phyloP scores from a whole-genome alignment of 805 yeast genomes.

The Kodamaea laetipori region DNA sequence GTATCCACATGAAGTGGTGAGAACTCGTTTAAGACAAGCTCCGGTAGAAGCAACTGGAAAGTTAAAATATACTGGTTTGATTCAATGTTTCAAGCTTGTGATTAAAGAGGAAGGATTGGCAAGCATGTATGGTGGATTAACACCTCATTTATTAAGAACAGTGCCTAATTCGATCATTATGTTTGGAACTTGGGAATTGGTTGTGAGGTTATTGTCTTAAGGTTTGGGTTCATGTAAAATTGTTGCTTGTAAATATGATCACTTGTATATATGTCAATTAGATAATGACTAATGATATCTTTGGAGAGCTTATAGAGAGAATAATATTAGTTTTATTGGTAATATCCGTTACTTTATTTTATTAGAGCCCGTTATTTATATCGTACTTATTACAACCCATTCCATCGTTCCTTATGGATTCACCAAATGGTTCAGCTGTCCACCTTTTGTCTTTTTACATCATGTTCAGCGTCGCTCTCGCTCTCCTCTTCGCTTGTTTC shows the following conservation, averaged over 20 bases:
- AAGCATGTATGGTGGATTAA: constrained; percentile 95
- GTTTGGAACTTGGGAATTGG: constrained; percentile 98
- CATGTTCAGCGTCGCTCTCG: constrained; percentile 4
- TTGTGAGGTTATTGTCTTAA: constrained; percentile 38
- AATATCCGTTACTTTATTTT: too few species aligned
- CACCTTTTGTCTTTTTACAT: background rate
- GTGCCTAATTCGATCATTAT: constrained; percentile 97
- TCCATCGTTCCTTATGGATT: too few species aligned
- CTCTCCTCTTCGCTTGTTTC: constrained; percentile 3
- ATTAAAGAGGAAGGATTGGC: constrained; percentile 89
- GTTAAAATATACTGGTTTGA: constrained; percentile 84
- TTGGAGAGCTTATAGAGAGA: too few species aligned
- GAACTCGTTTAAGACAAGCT: constrained; percentile 94
- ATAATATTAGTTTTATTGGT: too few species aligned
- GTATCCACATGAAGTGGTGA: constrained; percentile 95
- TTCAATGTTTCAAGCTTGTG: constrained; percentile 85
- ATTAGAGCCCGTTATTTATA: too few species aligned
- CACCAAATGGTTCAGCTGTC: background rate
- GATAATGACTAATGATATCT: background rate
- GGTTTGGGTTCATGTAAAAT: background rate
- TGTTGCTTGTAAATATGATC: constrained; percentile 5
- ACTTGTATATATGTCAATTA: constrained; percentile 3
- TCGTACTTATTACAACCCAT: too few species aligned
- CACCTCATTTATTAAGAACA: constrained; percentile 94
- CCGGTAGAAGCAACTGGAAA: constrained; percentile 73